phyloP scores from a whole-genome alignment of 495 filamentous ascomycete species.

The Pyronema omphalodes region DNA sequence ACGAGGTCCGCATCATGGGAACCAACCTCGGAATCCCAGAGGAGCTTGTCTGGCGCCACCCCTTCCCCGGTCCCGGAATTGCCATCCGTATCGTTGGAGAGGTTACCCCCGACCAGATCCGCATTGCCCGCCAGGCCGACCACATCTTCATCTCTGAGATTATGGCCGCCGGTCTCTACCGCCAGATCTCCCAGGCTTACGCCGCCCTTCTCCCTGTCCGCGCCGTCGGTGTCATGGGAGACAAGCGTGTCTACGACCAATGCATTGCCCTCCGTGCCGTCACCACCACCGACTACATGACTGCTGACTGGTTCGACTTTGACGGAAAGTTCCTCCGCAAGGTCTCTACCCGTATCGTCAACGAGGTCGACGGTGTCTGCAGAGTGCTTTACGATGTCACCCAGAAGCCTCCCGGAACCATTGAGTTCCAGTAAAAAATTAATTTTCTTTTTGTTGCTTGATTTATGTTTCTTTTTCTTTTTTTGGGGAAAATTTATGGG shows the following conservation, averaged over 20 bases:
- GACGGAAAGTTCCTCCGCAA: conserved; percentile 46
- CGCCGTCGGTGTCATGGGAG: conserved; percentile 68
- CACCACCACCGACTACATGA: conserved; percentile 68
- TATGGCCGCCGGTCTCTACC: conserved; percentile 62
- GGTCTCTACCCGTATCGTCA: conserved; percentile 57
- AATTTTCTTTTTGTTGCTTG: not conserved
- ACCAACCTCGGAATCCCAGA: conserved; percentile 56
- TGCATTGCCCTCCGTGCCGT: conserved; percentile 54
- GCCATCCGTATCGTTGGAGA: conserved; percentile 82
- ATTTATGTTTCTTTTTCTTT: no score
- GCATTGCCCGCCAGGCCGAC: conserved; percentile 69
- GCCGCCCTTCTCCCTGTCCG: conserved; percentile 54
- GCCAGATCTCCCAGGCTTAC: conserved; percentile 66
- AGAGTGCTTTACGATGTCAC: conserved; percentile 45
- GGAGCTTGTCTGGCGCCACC: conserved; percentile 67
- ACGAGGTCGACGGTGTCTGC: conserved; percentile 63
- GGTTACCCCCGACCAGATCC: conserved; percentile 59
- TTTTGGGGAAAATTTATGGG: no score
- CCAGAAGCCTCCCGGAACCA: conserved; percentile 66
- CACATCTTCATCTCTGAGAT: conserved; percentile 81
- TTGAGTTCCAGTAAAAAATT: conserved; percentile 48
- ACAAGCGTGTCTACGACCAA: conserved; percentile 43
- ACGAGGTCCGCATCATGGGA: conserved; percentile 67
- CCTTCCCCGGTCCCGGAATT: conserved; percentile 70
- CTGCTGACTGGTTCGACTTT: conserved; percentile 51